Conservation (phyloP, 352 stramenopile species). For the Phytophthora capsici region DNA sequence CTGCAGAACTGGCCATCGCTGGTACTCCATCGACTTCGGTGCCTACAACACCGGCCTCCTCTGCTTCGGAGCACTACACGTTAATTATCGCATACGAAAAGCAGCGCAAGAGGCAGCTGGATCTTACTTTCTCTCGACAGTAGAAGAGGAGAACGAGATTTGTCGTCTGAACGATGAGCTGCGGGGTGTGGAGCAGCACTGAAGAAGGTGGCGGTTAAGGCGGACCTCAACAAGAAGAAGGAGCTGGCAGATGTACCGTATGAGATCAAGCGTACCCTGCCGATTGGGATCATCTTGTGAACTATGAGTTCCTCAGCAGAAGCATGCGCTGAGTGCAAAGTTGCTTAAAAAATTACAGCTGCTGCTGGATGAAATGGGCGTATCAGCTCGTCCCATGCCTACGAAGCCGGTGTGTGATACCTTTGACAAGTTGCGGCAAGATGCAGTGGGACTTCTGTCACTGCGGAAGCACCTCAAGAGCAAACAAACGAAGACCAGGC, state of each 20-base stretch:
- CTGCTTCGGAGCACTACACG: slow-evolving; percentile 42
- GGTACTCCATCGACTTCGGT: slow-evolving; percentile 17
- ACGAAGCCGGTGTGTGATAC: slow-evolving; percentile 69
- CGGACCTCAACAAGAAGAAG: slow-evolving; percentile 78
- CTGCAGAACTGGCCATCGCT: too few species aligned
- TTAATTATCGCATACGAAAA: slow-evolving; percentile 79
- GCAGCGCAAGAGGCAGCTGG: slow-evolving; percentile 71
- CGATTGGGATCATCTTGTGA: slow-evolving; percentile 62
- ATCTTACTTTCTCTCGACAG: slow-evolving; percentile 65
- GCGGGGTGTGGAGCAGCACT: slow-evolving; percentile 66
- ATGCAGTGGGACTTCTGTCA: slow-evolving; percentile 60
- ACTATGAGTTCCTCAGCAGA: slow-evolving; percentile 57
- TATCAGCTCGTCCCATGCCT: slow-evolving; percentile 70
- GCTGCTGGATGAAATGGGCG: slow-evolving; percentile 67
- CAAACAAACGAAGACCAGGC: slow-evolving; percentile 59
- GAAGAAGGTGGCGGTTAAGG: slow-evolving; percentile 67
- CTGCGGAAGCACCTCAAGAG: slow-evolving; percentile 65
- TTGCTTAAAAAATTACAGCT: slow-evolving; percentile 76
- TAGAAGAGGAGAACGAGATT: slow-evolving; percentile 74
- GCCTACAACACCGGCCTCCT: slow-evolving; percentile 6
- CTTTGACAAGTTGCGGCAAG: slow-evolving; percentile 65
- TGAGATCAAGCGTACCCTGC: slow-evolving; percentile 58
- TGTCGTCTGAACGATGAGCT: slow-evolving; percentile 63
- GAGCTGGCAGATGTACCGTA: slow-evolving; percentile 67
- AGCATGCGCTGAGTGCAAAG: slow-evolving; percentile 64